phyloP scores from a whole-genome alignment of 169 alveolate species.

The Plasmodium inui region DNA sequence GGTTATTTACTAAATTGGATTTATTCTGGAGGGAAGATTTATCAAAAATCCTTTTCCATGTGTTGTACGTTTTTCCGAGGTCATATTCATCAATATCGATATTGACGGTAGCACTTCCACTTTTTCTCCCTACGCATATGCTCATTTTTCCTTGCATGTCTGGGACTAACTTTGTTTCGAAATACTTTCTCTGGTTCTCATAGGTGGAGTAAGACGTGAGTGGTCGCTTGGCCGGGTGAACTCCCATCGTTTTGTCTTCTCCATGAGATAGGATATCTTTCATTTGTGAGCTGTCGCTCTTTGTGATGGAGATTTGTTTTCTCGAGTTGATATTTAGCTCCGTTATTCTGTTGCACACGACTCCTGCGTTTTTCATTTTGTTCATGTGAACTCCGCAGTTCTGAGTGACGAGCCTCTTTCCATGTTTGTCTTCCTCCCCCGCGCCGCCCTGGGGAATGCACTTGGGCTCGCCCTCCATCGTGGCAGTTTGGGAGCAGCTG shows the following conservation, averaged over 20 bases:
- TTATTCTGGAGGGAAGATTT: constrained; percentile 50
- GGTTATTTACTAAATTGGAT: constrained; percentile 68
- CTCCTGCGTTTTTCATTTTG: constrained; percentile 61
- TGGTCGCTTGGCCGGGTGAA: constrained; percentile 38
- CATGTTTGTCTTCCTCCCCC: constrained; percentile 13
- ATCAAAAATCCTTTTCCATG: constrained; percentile 61
- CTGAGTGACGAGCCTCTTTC: constrained; percentile 29
- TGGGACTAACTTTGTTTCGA: constrained; percentile 69
- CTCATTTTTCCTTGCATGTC: constrained; percentile 75
- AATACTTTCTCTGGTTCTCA: constrained; percentile 61
- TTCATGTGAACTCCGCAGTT: constrained; percentile 49
- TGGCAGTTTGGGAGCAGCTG: background rate
- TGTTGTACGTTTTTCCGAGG: constrained; percentile 60
- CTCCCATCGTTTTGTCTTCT: constrained; percentile 3
- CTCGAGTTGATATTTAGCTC: constrained; percentile 63
- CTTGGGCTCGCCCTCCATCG: background rate
- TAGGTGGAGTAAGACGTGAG: constrained; percentile 49
- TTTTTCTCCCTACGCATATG: constrained; percentile 73
- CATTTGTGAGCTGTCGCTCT: constrained; percentile 73
- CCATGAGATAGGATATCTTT: constrained; percentile 33
- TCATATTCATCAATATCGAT: constrained; percentile 70
- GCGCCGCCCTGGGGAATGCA: background rate
- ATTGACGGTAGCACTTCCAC: constrained; percentile 74
- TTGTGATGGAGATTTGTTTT: constrained; percentile 25
- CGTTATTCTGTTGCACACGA: constrained; percentile 60